Conservation (phyloP, 1,284 basidiomycete genomes). For the Sporisorium sorghi region DNA sequence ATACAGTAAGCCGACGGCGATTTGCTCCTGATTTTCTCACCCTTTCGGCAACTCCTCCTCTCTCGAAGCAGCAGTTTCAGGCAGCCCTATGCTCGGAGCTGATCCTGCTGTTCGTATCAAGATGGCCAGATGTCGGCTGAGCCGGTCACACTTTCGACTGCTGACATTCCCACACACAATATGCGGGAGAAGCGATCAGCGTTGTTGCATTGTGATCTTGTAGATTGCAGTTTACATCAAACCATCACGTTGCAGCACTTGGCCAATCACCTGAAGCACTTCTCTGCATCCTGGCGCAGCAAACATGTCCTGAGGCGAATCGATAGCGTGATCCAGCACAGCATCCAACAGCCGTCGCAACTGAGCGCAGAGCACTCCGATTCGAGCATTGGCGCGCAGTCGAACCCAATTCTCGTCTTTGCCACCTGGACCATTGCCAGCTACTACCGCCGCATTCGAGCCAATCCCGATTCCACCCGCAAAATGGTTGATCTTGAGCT, state of each 20-base stretch:
- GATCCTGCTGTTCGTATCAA: background rate
- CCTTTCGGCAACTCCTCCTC: background rate
- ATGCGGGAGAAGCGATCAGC: background rate
- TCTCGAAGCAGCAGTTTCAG: no score
- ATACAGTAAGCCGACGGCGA: background rate
- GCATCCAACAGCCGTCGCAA: conserved; percentile 72
- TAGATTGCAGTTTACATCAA: background rate
- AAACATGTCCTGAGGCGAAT: conserved; percentile 37
- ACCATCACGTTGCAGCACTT: conserved; percentile 41
- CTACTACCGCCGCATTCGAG: conserved; percentile 28
- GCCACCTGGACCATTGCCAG: no score
- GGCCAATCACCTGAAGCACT: conserved; percentile 30
- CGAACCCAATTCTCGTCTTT: conserved; percentile 73
- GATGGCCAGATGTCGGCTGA: background rate
- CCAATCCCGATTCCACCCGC: conserved; percentile 77
- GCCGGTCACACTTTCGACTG: background rate
- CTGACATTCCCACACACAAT: background rate
- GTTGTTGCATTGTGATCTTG: background rate
- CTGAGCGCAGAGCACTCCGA: conserved; percentile 89
- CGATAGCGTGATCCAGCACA: conserved; percentile 39
- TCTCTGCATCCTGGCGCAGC: conserved; percentile 38
- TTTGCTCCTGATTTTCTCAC: background rate
- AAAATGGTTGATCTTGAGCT: conserved; percentile 77
- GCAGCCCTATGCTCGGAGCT: background rate
- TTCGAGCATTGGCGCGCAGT: conserved; percentile 84